phyloP scores from a whole-genome alignment of 208 protist species.

The Leishmania tropica region DNA sequence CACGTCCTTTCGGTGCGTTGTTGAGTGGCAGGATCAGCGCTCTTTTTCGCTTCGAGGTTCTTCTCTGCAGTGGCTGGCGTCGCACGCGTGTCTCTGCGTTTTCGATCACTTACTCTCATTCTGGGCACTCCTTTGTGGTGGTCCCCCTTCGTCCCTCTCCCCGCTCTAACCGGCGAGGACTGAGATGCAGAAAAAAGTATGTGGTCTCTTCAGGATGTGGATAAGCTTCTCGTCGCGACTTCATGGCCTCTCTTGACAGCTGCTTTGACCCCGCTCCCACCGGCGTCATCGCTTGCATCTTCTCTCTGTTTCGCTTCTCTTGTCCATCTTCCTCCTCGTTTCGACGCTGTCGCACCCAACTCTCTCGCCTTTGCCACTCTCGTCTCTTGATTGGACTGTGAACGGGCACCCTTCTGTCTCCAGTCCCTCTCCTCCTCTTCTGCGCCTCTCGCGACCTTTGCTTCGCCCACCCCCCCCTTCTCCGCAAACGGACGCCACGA shows the following conservation, averaged over 20 bases:
- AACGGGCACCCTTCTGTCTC: not conserved
- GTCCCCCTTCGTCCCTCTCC: not conserved
- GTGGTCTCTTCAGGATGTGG: not conserved
- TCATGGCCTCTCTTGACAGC: not conserved
- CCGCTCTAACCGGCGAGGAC: not conserved
- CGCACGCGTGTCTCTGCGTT: not conserved
- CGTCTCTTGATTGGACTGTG: not conserved
- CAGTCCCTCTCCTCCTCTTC: not conserved
- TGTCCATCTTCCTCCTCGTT: not conserved
- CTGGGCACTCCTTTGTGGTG: not conserved
- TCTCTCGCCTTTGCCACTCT: not conserved
- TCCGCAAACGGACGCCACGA: not conserved
- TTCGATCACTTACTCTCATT: not conserved
- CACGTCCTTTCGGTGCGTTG: not conserved
- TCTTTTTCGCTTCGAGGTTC: not conserved
- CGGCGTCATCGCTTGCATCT: not conserved
- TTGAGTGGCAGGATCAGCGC: not conserved
- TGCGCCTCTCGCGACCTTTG: no score
- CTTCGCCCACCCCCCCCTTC: no score
- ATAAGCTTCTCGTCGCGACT: not conserved
- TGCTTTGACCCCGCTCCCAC: not conserved
- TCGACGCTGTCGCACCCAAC: not conserved
- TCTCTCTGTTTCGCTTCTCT: not conserved
- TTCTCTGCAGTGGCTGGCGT: not conserved
- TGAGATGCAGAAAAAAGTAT: not conserved